These are phyloP conservation scores for Phaeotremella skinneri DNA, from an alignment of 768 basidiomycete species.

Conservation along the genomic window DNA sequence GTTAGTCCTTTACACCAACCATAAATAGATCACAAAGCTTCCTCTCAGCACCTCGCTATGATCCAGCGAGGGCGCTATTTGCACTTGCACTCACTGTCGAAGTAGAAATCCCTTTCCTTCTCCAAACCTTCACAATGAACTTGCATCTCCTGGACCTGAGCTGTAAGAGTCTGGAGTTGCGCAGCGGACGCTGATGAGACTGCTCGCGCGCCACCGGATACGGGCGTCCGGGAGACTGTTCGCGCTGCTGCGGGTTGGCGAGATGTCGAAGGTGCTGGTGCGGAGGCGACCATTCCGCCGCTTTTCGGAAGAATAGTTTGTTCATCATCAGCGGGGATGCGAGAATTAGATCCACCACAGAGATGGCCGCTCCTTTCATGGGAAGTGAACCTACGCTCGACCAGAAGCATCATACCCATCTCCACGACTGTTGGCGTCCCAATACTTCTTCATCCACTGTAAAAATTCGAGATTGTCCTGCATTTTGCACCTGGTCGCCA, in stretches of 20 bases:
- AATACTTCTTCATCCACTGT: conserved; percentile 95
- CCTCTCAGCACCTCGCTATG: not conserved
- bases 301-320: conserved; percentile 8
- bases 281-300: conserved; percentile 13
- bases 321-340: too few relatives aligned
- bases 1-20: too few relatives aligned
- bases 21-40: not conserved
- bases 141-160: conserved; percentile 77
- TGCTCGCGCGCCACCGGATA: conserved; percentile 19
- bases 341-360: too few relatives aligned
- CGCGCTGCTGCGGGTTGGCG: conserved; percentile 14
- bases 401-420: conserved; percentile 80
- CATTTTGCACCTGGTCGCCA: conserved; percentile 69
- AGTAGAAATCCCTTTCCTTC: conserved; percentile 98
- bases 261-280: conserved; percentile 12
- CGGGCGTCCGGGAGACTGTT: conserved; percentile 9
- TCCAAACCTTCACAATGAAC: conserved; percentile 82
- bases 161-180: conserved; percentile 65
- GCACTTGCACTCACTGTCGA: conserved; percentile 66
- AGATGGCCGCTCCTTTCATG: too few relatives aligned
- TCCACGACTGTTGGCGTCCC: conserved; percentile 88
- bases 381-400: conserved; percentile 64
- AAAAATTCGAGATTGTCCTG: conserved; percentile 99
- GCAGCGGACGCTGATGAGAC: conserved; percentile 54
- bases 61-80: not conserved